Conservation (phyloP, 2,329 filamentous ascomycete genomes). For the Penicillium sp. region DNA sequence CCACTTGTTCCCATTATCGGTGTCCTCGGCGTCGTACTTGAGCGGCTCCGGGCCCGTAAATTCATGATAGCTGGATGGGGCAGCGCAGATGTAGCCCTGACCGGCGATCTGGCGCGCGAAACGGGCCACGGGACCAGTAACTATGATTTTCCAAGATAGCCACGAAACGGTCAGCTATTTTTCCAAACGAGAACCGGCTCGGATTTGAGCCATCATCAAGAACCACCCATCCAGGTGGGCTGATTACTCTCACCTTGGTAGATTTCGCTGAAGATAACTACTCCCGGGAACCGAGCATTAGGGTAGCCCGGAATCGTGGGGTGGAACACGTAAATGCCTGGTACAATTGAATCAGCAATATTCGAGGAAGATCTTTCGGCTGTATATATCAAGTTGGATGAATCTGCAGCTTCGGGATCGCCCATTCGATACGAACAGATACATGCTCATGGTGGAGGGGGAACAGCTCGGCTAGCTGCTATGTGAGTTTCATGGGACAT, state of each 20-base stretch:
- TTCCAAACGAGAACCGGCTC: background rate
- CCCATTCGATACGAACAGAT: too few relatives aligned
- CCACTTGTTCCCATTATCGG: slow-evolving; percentile 78
- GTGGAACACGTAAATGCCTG: slow-evolving; percentile 86
- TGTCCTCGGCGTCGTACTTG: slow-evolving; percentile 80
- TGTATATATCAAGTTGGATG: too few relatives aligned
- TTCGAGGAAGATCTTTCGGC: too few relatives aligned
- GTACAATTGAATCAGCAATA: slow-evolving; percentile 1
- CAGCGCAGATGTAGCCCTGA: slow-evolving; percentile 88
- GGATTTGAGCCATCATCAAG: too few relatives aligned
- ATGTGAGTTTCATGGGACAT: background rate
- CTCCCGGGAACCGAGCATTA: slow-evolving; percentile 80
- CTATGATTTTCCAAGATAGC: slow-evolving; percentile 39
- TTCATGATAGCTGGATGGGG: slow-evolving; percentile 87
- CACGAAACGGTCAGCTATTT: background rate
- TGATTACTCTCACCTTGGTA: slow-evolving; percentile 66
- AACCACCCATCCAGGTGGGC: too few relatives aligned
- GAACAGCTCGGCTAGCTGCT: background rate
- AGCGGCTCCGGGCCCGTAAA: slow-evolving; percentile 80
- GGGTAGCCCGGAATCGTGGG: slow-evolving; percentile 79
- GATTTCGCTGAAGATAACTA: slow-evolving; percentile 87
- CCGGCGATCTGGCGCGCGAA: slow-evolving; percentile 89
- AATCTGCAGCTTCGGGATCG: too few relatives aligned
- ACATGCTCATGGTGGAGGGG: background rate
- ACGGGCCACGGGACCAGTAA: slow-evolving; percentile 81